Evolutionary conservation across 129 eudicot species (phyloP).

Genomic region (Smallanthus sonchifolius): DNA sequence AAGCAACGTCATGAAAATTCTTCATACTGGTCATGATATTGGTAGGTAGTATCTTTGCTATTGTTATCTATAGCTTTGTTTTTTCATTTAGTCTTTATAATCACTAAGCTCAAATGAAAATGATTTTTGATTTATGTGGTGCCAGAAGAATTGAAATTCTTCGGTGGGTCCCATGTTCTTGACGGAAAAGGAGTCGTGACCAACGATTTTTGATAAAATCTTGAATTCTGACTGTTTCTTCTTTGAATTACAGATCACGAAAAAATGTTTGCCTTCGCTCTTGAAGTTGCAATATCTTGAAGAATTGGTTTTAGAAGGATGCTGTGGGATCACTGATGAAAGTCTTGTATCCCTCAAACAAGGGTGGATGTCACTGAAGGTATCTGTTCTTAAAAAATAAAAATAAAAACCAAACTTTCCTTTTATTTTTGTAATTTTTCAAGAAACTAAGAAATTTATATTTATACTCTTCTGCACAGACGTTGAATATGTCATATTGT

Average conservation of each 20-base stretch:
- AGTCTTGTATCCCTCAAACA: slow-evolving; percentile 60
- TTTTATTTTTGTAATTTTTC: not conserved
- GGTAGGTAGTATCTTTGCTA: not conserved
- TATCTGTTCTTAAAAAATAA: slow-evolving; percentile 16
- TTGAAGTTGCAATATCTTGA: slow-evolving; percentile 68
- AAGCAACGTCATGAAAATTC: not conserved
- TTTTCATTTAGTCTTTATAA: not conserved
- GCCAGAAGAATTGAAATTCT: not conserved
- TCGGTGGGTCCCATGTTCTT: slow-evolving; percentile 2
- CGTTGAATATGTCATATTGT: slow-evolving; percentile 75
- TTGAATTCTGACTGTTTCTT: slow-evolving; percentile 18
- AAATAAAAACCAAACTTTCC: not conserved
- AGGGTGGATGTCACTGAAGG: slow-evolving; percentile 79
- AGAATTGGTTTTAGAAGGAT: slow-evolving; percentile 80
- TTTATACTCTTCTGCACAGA: slow-evolving; percentile 37
- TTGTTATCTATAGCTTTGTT: not conserved
- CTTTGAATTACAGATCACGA: slow-evolving; percentile 56
- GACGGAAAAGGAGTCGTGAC: not conserved
- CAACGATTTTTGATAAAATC: slow-evolving; percentile 6
- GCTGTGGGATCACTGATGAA: slow-evolving; percentile 78
- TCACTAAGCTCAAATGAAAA: not conserved
- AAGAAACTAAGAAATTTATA: slow-evolving; percentile 15
- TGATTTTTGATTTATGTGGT: not conserved
- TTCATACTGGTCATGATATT: not conserved
- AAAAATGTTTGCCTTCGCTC: slow-evolving; percentile 67